Percentiles rank a stretch among this genome's conserved stretches.
Conservation (phyloP, 1,139 yeast genomes). For the Debaryomyces udenii region DNA sequence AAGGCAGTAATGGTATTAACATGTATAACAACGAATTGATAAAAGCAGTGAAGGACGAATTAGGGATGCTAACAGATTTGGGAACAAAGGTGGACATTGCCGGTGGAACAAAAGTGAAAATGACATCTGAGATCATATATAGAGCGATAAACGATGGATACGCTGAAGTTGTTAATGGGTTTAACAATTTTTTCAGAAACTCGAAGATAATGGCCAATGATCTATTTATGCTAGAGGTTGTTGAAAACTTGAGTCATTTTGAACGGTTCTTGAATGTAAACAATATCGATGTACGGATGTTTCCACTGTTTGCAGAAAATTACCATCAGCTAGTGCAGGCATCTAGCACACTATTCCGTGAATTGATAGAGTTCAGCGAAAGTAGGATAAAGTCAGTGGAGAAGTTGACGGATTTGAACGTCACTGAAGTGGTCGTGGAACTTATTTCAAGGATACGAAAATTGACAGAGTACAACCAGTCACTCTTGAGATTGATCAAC, state of each 20-base stretch:
- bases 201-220: constrained; percentile 27
- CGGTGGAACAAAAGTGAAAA: constrained; percentile 16
- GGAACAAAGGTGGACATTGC: constrained; percentile 15
- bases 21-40: constrained; percentile 56
- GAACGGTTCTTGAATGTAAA: constrained; percentile 21
- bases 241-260: constrained; percentile 34
- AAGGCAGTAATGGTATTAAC: constrained; percentile 62
- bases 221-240: constrained; percentile 48
- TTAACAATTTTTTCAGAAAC: constrained; percentile 17
- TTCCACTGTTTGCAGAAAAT: constrained; percentile 17
- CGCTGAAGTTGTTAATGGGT: constrained; percentile 19
- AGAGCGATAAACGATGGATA: constrained; percentile 27
- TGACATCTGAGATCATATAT: constrained; percentile 27
- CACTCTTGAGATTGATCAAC: constrained; percentile 55
- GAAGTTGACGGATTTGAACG: constrained; percentile 59
- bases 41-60: constrained; percentile 52
- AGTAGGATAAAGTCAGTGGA: constrained; percentile 46
- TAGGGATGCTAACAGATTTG: constrained; percentile 42
- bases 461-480: constrained; percentile 62
- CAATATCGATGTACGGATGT: constrained; percentile 13
- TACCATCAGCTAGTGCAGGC: constrained; percentile 22
- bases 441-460: constrained; percentile 62
- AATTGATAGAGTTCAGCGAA: constrained; percentile 60
- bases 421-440: constrained; percentile 72
- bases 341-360: constrained; percentile 51